phyloP scores from a whole-genome alignment of 176 grass and related monocot species.

The Pontederia paniculata region DNA sequence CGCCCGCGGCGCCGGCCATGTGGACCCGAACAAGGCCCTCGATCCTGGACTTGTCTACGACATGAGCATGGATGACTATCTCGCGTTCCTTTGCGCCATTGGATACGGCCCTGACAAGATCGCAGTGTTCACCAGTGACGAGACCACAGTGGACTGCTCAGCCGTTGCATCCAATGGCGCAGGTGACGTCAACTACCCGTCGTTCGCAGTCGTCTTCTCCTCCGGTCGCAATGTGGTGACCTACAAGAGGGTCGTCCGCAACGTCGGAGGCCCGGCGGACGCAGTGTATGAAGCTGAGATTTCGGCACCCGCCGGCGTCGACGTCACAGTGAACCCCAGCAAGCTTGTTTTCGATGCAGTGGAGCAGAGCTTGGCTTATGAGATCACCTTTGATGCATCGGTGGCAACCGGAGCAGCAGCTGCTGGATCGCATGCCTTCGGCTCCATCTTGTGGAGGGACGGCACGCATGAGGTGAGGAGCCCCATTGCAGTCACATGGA shows the following conservation, averaged over 20 bases:
- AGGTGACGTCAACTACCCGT: slow-evolving; percentile 88
- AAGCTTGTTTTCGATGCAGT: slow-evolving; percentile 61
- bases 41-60: slow-evolving; percentile 80
- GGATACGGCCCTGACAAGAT: slow-evolving; percentile 43
- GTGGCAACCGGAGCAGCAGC: slow-evolving; percentile 24
- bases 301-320: slow-evolving; percentile 41
- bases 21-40: slow-evolving; percentile 57
- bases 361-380: slow-evolving; percentile 38
- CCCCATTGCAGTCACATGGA: slow-evolving; percentile 14
- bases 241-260: slow-evolving; percentile 54
- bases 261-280: slow-evolving; percentile 38
- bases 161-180: slow-evolving; percentile 17
- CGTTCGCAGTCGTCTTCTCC: slow-evolving; percentile 51
- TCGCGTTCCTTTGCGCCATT: slow-evolving; percentile 71
- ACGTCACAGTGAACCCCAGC: slow-evolving; percentile 60
- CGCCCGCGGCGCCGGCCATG: slow-evolving; percentile 71
- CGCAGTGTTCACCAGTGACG: slow-evolving; percentile 49
- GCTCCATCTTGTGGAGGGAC: slow-evolving; percentile 35
- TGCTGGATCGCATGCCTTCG: not conserved
- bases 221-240: slow-evolving; percentile 47
- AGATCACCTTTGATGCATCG: slow-evolving; percentile 38
- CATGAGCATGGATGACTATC: slow-evolving; percentile 38
- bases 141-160: slow-evolving; percentile 41
- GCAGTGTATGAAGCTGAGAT: slow-evolving; percentile 39
- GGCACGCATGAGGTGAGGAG: slow-evolving; percentile 22